phyloP scores from a whole-genome alignment of 208 protist species.

The Trichomonas tenax region DNA sequence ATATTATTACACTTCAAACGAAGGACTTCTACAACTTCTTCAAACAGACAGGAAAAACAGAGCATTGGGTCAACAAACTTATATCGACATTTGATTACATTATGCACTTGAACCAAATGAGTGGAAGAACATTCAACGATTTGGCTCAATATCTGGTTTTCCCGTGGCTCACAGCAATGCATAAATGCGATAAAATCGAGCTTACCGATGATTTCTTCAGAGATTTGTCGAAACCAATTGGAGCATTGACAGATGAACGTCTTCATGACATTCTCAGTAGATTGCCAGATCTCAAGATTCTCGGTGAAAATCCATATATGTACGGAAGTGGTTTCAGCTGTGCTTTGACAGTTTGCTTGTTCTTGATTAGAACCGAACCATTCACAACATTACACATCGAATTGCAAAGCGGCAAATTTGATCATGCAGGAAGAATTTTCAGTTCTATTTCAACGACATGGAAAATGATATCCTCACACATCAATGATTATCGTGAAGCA shows the following conservation, averaged over 20 bases:
- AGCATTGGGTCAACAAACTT: not conserved
- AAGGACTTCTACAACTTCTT: not conserved
- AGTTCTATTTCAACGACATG: not conserved
- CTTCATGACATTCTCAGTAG: not conserved
- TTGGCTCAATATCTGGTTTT: not conserved
- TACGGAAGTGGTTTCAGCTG: not conserved
- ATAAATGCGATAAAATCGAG: not conserved
- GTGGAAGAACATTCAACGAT: not conserved
- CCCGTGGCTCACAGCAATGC: not conserved
- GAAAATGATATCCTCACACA: not conserved
- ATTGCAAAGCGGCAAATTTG: not conserved
- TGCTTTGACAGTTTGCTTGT: not conserved
- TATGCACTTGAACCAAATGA: not conserved
- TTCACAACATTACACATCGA: not conserved
- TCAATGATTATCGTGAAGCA: constrained; percentile 29
- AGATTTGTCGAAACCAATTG: not conserved
- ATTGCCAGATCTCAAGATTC: not conserved
- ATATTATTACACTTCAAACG: not conserved
- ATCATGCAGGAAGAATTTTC: not conserved
- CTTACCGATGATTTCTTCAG: not conserved
- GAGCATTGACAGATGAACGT: not conserved
- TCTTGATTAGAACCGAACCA: not conserved
- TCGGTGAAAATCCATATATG: not conserved
- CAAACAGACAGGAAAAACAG: not conserved
- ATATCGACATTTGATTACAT: not conserved